Conservation (phyloP, 1,284 basidiomycete species). For the Cryptococcus wingfieldii region DNA sequence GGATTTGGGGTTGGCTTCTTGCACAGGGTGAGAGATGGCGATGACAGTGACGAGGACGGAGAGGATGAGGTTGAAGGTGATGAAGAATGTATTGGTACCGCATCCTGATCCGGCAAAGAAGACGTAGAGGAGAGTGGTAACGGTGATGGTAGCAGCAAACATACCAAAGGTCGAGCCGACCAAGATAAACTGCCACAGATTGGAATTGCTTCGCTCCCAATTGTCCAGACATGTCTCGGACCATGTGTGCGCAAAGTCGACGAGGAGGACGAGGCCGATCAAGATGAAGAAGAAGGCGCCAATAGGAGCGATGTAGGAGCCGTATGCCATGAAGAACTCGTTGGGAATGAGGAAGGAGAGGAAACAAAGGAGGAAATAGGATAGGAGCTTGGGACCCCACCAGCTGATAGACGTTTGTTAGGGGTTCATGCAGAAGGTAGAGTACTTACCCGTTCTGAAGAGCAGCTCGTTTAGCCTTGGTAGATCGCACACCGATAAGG, state of each 20-base stretch:
- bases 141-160: constrained; percentile 75
- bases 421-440: background rate
- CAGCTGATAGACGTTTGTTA: constrained; percentile 57
- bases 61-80: constrained; percentile 85
- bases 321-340: constrained; percentile 63
- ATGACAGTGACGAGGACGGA: constrained; percentile 75
- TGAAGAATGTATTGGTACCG: constrained; percentile 85
- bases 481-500: constrained; percentile 83
- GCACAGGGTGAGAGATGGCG: constrained; percentile 79
- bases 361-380: constrained; percentile 78
- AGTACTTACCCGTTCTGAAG: constrained; percentile 85
- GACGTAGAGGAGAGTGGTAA: constrained; percentile 82
- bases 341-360: constrained; percentile 69
- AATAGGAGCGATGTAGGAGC: constrained; percentile 84
- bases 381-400: constrained; percentile 96
- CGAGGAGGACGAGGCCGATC: constrained; percentile 93
- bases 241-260: constrained; percentile 99
- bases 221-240: constrained; percentile 93
- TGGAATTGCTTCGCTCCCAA: constrained; percentile 83
- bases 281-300: constrained; percentile 89
- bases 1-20: constrained; percentile 89
- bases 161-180: constrained; percentile 87
- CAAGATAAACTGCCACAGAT: constrained; percentile 94
- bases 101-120: constrained; percentile 88
- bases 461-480: constrained; percentile 82